Conservation (phyloP, 495 filamentous ascomycete genomes). For the Neurospora intermedia region DNA sequence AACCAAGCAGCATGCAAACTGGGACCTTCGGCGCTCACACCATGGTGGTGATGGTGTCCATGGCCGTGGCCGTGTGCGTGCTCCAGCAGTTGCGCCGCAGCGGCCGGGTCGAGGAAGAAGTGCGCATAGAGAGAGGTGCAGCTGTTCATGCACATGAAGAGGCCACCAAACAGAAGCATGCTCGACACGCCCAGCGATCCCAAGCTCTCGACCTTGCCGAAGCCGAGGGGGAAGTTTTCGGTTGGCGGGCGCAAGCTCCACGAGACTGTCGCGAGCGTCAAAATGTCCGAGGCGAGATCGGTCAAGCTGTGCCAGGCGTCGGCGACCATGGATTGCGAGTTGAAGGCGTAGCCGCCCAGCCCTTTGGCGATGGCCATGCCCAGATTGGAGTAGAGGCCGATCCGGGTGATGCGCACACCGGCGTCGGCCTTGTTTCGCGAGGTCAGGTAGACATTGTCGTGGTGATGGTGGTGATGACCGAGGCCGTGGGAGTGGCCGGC, state of each 20-base stretch:
- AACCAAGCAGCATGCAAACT: constrained; percentile 92
- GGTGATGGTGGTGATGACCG: constrained; percentile 47
- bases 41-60: constrained; percentile 51
- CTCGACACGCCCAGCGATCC: constrained; percentile 87
- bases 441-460: constrained; percentile 81
- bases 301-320: constrained; percentile 93
- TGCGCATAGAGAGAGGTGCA: constrained; percentile 65
- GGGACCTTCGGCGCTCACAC: constrained; percentile 53
- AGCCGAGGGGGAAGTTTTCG: constrained; percentile 73
- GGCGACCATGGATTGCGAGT: constrained; percentile 86
- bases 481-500: constrained; percentile 36
- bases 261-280: constrained; percentile 86
- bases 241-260: constrained; percentile 81
- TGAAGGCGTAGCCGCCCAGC: constrained; percentile 82
- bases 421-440: constrained; percentile 86
- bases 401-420: constrained; percentile 86
- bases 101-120: constrained; percentile 58
- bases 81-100: constrained; percentile 47
- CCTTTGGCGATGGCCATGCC: constrained; percentile 91
- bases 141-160: constrained; percentile 81
- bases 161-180: constrained; percentile 73
- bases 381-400: constrained; percentile 85
- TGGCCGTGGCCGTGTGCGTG: constrained; percentile 52
- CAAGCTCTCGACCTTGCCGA: constrained; percentile 94
- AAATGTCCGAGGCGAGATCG: constrained; percentile 86